Percentiles rank a stretch among this genome's conserved stretches.
These are phyloP conservation scores for Flaveria robusta DNA, from an alignment of 129 eudicot genomes.

Conservation along the genomic window DNA sequence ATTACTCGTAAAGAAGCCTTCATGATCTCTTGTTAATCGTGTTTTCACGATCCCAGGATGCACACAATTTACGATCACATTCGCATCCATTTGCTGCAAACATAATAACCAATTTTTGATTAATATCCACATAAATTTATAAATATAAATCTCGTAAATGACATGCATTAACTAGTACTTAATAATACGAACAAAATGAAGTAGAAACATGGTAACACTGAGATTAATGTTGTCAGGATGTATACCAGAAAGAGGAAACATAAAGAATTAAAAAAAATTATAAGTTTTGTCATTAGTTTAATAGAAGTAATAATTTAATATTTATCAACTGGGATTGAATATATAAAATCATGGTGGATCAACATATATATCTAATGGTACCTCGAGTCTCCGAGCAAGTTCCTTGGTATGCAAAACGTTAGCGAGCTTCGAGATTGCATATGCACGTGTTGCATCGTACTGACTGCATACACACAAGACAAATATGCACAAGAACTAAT, in stretches of 20 bases:
- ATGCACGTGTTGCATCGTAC: slow-evolving; percentile 97
- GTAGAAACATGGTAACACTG: neutral
- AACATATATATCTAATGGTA: neutral
- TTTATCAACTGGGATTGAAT: neutral
- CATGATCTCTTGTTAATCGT: slow-evolving; percentile 32
- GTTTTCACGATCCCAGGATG: slow-evolving; percentile 46
- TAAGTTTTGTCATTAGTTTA: neutral
- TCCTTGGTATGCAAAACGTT: slow-evolving; percentile 95
- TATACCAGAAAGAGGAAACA: neutral
- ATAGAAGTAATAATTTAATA: neutral
- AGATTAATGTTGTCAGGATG: slow-evolving; percentile 6
- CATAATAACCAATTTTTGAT: neutral
- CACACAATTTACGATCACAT: slow-evolving; percentile 38
- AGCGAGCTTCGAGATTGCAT: slow-evolving; percentile 94
- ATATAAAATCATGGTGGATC: neutral
- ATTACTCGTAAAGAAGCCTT: slow-evolving; percentile 44
- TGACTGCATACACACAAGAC: slow-evolving; percentile 45
- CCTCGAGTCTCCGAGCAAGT: slow-evolving; percentile 67
- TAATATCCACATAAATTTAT: neutral
- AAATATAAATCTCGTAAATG: neutral
- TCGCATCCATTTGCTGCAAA: slow-evolving; percentile 34
- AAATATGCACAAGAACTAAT: slow-evolving; percentile 25
- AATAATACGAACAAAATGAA: neutral
- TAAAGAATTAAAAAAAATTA: neutral
- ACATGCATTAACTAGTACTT: neutral